Conservation (phyloP, 2,329 filamentous ascomycete genomes). For the Diaporthe sp. region DNA sequence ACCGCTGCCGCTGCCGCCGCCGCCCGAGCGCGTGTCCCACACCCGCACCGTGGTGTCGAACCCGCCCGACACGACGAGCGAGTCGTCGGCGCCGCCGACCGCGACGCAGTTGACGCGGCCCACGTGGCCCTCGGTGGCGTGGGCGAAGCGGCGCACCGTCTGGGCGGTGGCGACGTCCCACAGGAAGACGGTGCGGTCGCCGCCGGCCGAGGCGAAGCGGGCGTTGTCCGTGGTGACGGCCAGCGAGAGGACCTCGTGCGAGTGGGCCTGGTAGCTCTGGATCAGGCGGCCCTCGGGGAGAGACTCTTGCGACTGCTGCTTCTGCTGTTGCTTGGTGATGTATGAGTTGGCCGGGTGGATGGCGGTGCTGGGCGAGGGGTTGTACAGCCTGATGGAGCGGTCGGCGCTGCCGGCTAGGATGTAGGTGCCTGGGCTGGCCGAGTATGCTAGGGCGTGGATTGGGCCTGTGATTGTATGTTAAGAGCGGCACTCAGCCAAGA, state of each 20-base stretch:
- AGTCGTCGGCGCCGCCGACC: conserved; percentile 83
- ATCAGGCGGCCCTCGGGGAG: conserved; percentile 74
- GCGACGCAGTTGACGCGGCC: conserved; percentile 82
- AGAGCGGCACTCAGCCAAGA: not conserved
- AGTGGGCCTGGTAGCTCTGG: conserved; percentile 90
- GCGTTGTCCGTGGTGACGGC: conserved; percentile 82
- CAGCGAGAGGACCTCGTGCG: conserved; percentile 90
- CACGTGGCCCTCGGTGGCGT: conserved; percentile 70
- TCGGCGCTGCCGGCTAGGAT: conserved; percentile 90
- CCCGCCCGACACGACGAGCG: conserved; percentile 78
- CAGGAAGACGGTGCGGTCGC: conserved; percentile 90
- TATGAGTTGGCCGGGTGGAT: conserved; percentile 44
- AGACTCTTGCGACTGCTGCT: conserved; percentile 47
- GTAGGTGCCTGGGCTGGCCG: conserved; percentile 79
- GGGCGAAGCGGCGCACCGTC: conserved; percentile 81
- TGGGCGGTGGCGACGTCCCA: conserved; percentile 91
- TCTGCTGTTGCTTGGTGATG: conserved; percentile 54
- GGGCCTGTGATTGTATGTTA: conserved; percentile 64
- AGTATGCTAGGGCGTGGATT: conserved; percentile 80
- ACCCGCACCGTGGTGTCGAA: conserved; percentile 83
- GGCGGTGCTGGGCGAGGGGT: conserved; percentile 69
- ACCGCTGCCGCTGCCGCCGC: conserved; percentile 51
- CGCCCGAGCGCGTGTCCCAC: conserved; percentile 75
- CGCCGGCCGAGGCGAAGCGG: conserved; percentile 87
- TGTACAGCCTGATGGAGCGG: conserved; percentile 88